Conservation (phyloP, 352 stramenopile species). For the Saprolegnia diclina region DNA sequence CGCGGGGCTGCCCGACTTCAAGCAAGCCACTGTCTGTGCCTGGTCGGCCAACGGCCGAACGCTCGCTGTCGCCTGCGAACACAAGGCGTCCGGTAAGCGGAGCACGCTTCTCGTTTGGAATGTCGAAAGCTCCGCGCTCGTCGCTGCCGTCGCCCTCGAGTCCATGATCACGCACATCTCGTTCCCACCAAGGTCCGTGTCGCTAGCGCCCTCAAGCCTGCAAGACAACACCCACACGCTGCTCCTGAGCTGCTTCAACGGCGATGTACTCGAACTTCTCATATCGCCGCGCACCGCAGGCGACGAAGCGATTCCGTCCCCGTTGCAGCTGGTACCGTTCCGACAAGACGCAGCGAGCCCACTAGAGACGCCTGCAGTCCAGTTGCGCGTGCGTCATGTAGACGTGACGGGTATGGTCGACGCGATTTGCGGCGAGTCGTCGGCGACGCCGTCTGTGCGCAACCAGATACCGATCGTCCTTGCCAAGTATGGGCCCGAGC, state of each 20-base stretch:
- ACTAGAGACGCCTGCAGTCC: background rate
- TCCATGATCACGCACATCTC: constrained; percentile 22
- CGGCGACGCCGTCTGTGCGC: background rate
- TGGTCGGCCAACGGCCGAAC: constrained; percentile 22
- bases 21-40: constrained; percentile 19
- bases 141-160: constrained; percentile 18
- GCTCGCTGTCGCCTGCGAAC: constrained; percentile 22
- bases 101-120: constrained; percentile 19
- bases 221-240: constrained; percentile 2
- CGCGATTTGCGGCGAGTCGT: background rate
- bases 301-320: background rate
- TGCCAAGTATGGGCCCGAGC: constrained; percentile 11
- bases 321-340: background rate
- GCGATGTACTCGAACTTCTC: constrained; percentile 4
- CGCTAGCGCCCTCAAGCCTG: background rate
- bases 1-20: constrained; percentile 17
- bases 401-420: constrained; percentile 11
- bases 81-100: constrained; percentile 9
- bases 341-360: background rate
- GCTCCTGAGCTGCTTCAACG: background rate
- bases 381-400: constrained; percentile 3
- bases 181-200: constrained; percentile 9
- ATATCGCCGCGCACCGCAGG: background rate
- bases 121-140: background rate
- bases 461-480: constrained; percentile 13